Percentiles rank a stretch among this genome's conserved stretches.
phyloP scores from a whole-genome alignment of 352 stramenopile species.

The Plasmopara halstedii region DNA sequence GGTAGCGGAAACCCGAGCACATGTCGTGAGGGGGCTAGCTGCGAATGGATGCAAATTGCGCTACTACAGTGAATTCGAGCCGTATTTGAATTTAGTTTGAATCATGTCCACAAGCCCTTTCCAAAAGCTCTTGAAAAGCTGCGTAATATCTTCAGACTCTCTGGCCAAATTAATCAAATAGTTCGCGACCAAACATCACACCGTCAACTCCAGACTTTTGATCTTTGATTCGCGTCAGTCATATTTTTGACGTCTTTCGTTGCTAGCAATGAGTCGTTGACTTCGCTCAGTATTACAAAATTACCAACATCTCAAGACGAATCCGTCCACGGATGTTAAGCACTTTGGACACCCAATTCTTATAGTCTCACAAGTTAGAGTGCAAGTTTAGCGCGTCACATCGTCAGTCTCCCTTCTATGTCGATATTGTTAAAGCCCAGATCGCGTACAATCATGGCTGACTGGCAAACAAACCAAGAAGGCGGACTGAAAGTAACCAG shows the following conservation, averaged over 20 bases:
- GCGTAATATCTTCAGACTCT: too few species aligned
- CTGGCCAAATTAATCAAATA: too few species aligned
- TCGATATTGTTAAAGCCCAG: conserved; percentile 81
- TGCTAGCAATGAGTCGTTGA: conserved; percentile 59
- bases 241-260: conserved; percentile 68
- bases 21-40: conserved; percentile 43
- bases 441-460: conserved; percentile 63
- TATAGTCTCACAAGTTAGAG: conserved; percentile 57
- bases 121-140: conserved; percentile 75
- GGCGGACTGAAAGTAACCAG: conserved; percentile 31
- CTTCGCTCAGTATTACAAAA: conserved; percentile 45
- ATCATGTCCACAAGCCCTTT: too few species aligned
- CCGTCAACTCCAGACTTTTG: conserved; percentile 61
- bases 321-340: conserved; percentile 74
- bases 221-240: conserved; percentile 55
- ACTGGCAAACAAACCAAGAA: conserved; percentile 25
- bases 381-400: conserved; percentile 60
- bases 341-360: conserved; percentile 69
- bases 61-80: too few species aligned
- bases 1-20: conserved; percentile 14
- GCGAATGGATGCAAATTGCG: conserved; percentile 43
- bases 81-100: too few species aligned
- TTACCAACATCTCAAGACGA: conserved; percentile 78
- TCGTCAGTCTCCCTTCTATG: too few species aligned
- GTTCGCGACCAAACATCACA: conserved; percentile 66